Percentiles rank a stretch among this genome's conserved stretches.
Conservation (phyloP, 345 rosid species). For the Pistacia integerrima region DNA sequence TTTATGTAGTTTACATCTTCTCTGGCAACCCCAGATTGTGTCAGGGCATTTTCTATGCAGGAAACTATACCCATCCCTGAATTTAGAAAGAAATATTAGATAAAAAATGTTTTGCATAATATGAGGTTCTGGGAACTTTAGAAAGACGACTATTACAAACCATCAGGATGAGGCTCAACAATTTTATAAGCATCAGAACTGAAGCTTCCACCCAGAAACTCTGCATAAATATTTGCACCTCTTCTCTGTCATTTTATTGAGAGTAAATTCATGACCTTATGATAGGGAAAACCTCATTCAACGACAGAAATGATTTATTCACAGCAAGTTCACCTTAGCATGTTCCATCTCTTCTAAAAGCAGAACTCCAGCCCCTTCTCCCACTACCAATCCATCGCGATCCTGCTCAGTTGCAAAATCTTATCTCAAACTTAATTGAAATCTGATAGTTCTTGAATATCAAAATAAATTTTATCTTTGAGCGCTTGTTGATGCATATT, state of each 20-base stretch:
- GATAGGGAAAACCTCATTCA: not conserved
- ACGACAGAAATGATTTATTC: not conserved
- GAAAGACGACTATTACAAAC: constrained; percentile 22
- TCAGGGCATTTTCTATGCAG: constrained; percentile 58
- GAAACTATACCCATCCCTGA: constrained; percentile 50
- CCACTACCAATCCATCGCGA: constrained; percentile 64
- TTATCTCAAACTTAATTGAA: not conserved
- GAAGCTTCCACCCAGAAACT: constrained; percentile 64
- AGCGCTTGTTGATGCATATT: too few species aligned
- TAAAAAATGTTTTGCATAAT: not conserved
- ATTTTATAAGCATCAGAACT: constrained; percentile 56
- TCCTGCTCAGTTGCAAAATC: constrained; percentile 35
- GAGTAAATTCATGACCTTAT: not conserved
- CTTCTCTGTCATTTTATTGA: constrained; percentile 37
- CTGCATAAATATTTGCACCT: constrained; percentile 58
- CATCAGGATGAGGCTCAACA: constrained; percentile 57
- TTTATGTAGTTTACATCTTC: constrained; percentile 66
- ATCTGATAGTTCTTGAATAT: too few species aligned
- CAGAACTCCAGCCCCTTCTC: constrained; percentile 69
- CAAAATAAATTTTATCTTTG: too few species aligned
- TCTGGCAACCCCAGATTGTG: constrained; percentile 43
- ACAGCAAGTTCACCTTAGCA: constrained; percentile 43
- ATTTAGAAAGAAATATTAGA: not conserved
- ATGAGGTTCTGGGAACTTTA: not conserved
- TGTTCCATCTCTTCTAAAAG: constrained; percentile 63